These are phyloP conservation scores for Malassezia obtusa DNA, from an alignment of 1,284 basidiomycete species.

Conservation along the genomic window DNA sequence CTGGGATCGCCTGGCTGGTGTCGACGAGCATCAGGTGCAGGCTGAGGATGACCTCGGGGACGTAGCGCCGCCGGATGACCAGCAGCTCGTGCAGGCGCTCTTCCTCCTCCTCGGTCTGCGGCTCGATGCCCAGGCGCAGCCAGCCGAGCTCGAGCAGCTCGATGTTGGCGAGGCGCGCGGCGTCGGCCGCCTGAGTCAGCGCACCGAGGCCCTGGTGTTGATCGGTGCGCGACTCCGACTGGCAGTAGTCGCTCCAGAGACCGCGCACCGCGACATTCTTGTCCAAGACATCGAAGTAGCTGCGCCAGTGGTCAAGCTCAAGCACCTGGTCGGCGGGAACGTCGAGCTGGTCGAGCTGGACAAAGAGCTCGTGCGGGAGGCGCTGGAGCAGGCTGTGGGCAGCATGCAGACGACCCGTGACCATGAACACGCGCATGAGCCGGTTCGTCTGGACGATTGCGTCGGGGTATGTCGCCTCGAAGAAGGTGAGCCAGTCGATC, in stretches of 20 bases:
- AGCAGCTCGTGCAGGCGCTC: slow-evolving; percentile 61
- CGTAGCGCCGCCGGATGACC: slow-evolving; percentile 73
- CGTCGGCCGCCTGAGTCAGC: slow-evolving; percentile 44
- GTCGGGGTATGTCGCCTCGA: slow-evolving; percentile 43
- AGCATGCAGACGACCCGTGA: slow-evolving; percentile 33
- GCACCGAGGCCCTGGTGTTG: slow-evolving; percentile 27
- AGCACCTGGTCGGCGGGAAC: slow-evolving; percentile 25
- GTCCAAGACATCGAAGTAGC: slow-evolving; percentile 37
- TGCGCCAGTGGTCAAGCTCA: slow-evolving; percentile 39
- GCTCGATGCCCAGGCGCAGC: slow-evolving; percentile 50
- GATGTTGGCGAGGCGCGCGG: slow-evolving; percentile 47
- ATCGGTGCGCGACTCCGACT: slow-evolving; percentile 22
- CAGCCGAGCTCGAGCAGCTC: slow-evolving; percentile 52
- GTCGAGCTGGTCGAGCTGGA: slow-evolving; percentile 15
- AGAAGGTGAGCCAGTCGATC: slow-evolving; percentile 86
- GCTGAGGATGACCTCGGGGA: slow-evolving; percentile 80
- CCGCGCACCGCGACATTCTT: slow-evolving; percentile 31
- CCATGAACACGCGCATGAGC: slow-evolving; percentile 34
- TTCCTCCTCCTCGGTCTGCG: slow-evolving; percentile 49
- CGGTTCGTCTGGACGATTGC: slow-evolving; percentile 42
- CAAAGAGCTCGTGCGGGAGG: slow-evolving; percentile 32
- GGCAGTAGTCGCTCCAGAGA: slow-evolving; percentile 20
- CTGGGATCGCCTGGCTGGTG: slow-evolving; percentile 59
- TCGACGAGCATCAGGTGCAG: slow-evolving; percentile 66
- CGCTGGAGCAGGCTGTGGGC: slow-evolving; percentile 34